Evolutionary conservation across 176 grass and related monocot species (phyloP).

Genomic region (Raddia distichophylla): DNA sequence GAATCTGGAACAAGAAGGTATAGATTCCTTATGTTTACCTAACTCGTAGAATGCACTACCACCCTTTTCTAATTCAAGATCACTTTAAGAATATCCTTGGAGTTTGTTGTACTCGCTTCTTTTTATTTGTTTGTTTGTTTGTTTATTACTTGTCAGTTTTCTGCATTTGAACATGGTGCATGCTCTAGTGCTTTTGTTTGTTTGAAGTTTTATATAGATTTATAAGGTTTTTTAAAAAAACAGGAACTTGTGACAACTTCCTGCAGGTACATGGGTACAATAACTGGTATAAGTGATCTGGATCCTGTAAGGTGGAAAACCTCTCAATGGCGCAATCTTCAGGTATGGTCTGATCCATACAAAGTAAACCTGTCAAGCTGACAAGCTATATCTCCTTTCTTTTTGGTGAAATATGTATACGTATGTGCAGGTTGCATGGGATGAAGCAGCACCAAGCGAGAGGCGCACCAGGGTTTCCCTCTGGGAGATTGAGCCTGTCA

Average conservation of each 20-base stretch:
- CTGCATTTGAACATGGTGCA: not conserved
- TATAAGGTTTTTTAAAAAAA: not conserved
- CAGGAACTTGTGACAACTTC: constrained; percentile 23
- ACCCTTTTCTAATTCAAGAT: not conserved
- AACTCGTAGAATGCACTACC: constrained; percentile 29
- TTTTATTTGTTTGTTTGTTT: not conserved
- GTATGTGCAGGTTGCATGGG: constrained; percentile 75
- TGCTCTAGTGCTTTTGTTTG: not conserved
- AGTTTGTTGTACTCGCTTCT: constrained; percentile 11
- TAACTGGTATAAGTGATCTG: constrained; percentile 75
- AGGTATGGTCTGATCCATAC: constrained; percentile 57
- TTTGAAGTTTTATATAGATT: constrained; percentile 22
- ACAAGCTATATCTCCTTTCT: constrained; percentile 1
- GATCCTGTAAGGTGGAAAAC: constrained; percentile 79
- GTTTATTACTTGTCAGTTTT: constrained; percentile 23
- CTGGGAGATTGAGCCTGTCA: constrained; percentile 78
- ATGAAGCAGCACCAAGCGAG: constrained; percentile 72
- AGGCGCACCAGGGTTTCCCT: constrained; percentile 70
- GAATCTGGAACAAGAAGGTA: constrained; percentile 83
- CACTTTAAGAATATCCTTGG: constrained; percentile 29
- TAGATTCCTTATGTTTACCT: constrained; percentile 26
- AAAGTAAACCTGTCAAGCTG: constrained; percentile 27
- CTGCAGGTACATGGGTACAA: constrained; percentile 80
- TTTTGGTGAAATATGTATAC: constrained; percentile 38
- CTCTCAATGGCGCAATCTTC: constrained; percentile 76